These are phyloP conservation scores for Ceratobasidium sp. DNA, from an alignment of 1,284 basidiomycete genomes.

Conservation along the genomic window DNA sequence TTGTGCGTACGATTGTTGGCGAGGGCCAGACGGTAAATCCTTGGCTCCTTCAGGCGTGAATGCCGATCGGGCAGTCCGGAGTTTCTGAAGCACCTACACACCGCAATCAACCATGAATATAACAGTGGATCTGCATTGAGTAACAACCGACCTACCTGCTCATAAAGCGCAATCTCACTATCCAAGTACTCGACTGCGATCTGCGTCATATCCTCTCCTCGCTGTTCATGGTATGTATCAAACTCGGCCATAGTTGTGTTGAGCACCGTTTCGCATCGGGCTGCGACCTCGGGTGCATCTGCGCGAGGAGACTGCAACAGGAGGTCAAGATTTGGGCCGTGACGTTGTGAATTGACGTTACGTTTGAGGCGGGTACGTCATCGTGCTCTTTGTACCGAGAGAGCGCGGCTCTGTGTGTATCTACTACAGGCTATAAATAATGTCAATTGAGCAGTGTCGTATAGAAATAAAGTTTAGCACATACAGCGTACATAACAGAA, in stretches of 20 bases:
- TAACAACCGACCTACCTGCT: constrained; percentile 58
- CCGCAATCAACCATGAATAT: background rate
- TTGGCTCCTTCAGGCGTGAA: constrained; percentile 60
- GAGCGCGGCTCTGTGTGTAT: constrained; percentile 71
- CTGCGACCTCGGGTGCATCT: constrained; percentile 58
- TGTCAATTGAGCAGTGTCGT: background rate
- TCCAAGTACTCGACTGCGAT: constrained; percentile 73
- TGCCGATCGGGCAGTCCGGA: constrained; percentile 61
- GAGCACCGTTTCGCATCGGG: constrained; percentile 83
- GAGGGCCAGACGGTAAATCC: constrained; percentile 56
- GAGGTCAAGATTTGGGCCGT: background rate
- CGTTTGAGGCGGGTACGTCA: background rate
- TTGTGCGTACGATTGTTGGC: constrained; percentile 59
- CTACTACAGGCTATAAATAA: constrained; percentile 63
- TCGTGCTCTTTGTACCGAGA: constrained; percentile 62
- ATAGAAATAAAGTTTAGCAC: constrained; percentile 41
- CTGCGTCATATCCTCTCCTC: constrained; percentile 68
- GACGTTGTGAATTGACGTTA: background rate
- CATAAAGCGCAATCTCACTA: constrained; percentile 74
- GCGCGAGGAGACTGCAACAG: background rate
- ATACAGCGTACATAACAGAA: constrained; percentile 68
- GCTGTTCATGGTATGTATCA: constrained; percentile 77
- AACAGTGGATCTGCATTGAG: background rate
- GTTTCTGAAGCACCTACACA: constrained; percentile 61
- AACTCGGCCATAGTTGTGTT: constrained; percentile 89